Conservation (phyloP, 192 early-diverging fungal species). For the Chytriomyces sp. region DNA sequence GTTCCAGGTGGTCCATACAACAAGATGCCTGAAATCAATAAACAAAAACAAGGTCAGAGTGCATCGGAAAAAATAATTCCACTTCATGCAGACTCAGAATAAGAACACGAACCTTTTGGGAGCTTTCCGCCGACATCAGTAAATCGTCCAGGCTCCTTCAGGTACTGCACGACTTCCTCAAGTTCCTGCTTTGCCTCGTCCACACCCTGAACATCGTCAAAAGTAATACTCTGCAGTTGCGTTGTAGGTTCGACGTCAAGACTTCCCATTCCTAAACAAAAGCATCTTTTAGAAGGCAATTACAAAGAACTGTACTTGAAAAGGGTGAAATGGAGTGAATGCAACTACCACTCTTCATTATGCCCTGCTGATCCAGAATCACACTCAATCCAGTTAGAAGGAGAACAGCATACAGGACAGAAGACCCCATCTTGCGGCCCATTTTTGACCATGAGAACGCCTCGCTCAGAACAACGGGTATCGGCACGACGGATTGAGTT, state of each 20-base stretch:
- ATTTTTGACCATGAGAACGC: conserved; percentile 66
- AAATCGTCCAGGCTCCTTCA: conserved; percentile 91
- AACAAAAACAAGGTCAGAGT: too few species aligned
- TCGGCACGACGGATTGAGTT: conserved; percentile 36
- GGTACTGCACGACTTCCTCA: conserved; percentile 93
- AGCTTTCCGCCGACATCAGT: conserved; percentile 92
- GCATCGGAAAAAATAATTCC: too few species aligned
- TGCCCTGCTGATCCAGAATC: conserved; percentile 61
- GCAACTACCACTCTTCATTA: conserved; percentile 53
- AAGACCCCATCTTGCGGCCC: conserved; percentile 47
- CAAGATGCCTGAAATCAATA: conserved; percentile 45
- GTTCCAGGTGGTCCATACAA: conserved; percentile 88
- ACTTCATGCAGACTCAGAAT: background rate
- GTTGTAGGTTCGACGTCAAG: conserved; percentile 56
- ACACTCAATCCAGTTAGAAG: conserved; percentile 60
- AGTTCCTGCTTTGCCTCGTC: conserved; percentile 98
- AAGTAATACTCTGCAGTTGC: conserved; percentile 71
- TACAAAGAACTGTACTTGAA: too few species aligned
- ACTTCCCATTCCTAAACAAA: conserved; percentile 39
- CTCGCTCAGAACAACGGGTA: conserved; percentile 58
- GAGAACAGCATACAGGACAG: conserved; percentile 50
- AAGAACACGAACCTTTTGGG: conserved; percentile 79
- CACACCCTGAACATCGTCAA: conserved; percentile 95
- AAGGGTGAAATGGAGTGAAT: too few species aligned
- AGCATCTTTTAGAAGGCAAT: too few species aligned